Evolutionary conservation across 495 filamentous ascomycete species (phyloP), one percentile per base, ranked within the genome.

Genomic region (Annulohypoxylon nitens): DNA sequence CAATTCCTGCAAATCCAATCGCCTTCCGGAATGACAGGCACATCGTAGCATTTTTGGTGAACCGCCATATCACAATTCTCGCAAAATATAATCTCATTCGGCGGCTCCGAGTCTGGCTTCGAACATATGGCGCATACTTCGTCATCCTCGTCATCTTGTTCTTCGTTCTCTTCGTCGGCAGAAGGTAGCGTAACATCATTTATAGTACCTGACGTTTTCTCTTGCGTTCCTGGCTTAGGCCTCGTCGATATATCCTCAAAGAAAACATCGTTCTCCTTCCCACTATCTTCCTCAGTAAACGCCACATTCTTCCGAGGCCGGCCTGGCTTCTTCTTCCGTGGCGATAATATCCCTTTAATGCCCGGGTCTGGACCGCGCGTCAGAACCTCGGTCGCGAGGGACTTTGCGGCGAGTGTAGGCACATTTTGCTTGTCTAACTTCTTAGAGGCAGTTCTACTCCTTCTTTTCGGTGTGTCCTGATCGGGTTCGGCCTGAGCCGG

Each of bases 1-100:
- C 94, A 97, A 76, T 90, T 90, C 33, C 92, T 88, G 78, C 94
- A 97, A 50, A 95, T 86, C 94, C 94, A 97, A 69, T 97, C 93
- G 16, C 93, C 94, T 76, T 95, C 91, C 0, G 94, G 94, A 63
- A 97, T 91, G 69, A 90, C 90, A 9, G 93, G 88, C 16, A 97
- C 89, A 62, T 90, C 89, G 74, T 95, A 97, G 81, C 94, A 97
- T 75, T 95, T 89, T 77, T 97, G 93, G 76, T 97, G 94, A 54
- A 95, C 92, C 0, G 92, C 92, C 69, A 91, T 84, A 83, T 97
- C 93, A 81, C 94, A 97, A 43, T 90, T 91, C 78, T 97, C 94
- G 78, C 94, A 97, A 75, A 97, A 94, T n/a, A 97, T 89, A 66
- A 97, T 97, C 73, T 87, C 79, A 71, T 88, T 88, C 20, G 82